A percentile compares a stretch with the other conserved stretches of the same genome.
phyloP scores from a whole-genome alignment of 768 basidiomycete species.

The Tricholoma furcatifolium region DNA sequence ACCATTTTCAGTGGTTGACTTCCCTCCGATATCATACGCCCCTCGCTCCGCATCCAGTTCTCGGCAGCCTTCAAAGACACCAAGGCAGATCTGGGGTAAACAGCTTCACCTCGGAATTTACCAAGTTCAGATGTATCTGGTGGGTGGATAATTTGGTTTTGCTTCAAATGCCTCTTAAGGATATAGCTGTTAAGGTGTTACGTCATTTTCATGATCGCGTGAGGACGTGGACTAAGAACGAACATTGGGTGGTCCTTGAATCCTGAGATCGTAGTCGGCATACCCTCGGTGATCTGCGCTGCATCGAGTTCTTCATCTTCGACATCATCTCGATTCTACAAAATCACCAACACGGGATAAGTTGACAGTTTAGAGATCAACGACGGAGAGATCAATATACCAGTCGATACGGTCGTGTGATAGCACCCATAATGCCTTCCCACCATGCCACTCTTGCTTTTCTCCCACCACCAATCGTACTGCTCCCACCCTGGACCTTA shows the following conservation, averaged over 20 bases:
- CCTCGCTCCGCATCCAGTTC: conserved; percentile 88
- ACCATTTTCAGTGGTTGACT: conserved; percentile 88
- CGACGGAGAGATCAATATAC: conserved; percentile 43
- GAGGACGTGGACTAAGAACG: conserved; percentile 22
- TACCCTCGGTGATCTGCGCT: conserved; percentile 80
- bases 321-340: conserved; percentile 84
- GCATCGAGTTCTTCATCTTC: conserved; percentile 88
- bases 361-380: not conserved
- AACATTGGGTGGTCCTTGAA: conserved; percentile 97
- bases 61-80: conserved; percentile 88
- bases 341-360: not conserved
- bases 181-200: conserved; percentile 57
- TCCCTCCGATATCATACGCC: conserved; percentile 67
- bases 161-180: conserved; percentile 82
- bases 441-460: conserved; percentile 84
- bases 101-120: conserved; percentile 89
- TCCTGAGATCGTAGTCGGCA: conserved; percentile 87
- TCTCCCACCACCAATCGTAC: conserved; percentile 40
- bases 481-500: conserved; percentile 70
- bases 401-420: conserved; percentile 78
- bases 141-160: conserved; percentile 81
- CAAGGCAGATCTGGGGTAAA: conserved; percentile 84
- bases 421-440: conserved; percentile 59
- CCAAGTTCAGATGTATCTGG: conserved; percentile 71
- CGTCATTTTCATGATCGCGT: not conserved